Percentiles rank a stretch among this genome's conserved stretches.
phyloP scores from a whole-genome alignment of 2,329 filamentous ascomycete genomes.

The Ilyonectria sp. region DNA sequence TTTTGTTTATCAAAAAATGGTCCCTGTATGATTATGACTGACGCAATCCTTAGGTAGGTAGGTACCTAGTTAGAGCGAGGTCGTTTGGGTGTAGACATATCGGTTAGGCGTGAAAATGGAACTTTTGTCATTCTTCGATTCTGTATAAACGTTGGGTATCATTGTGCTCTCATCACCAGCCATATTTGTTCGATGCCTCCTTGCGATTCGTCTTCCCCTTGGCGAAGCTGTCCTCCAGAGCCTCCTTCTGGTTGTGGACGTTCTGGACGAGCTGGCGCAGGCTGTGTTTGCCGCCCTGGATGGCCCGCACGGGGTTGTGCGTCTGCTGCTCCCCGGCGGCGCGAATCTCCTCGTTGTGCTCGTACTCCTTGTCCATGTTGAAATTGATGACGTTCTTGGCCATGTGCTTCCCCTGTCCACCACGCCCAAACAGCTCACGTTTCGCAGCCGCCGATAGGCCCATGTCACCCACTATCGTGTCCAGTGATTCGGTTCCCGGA shows the following conservation, averaged over 20 bases:
- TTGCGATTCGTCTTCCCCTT: constrained; percentile 83
- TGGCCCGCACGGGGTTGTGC: constrained; percentile 88
- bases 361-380: constrained; percentile 91
- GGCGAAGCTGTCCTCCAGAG: constrained; percentile 93
- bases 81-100: constrained; percentile 20
- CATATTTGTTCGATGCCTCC: constrained; percentile 87
- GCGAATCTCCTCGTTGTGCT: constrained; percentile 84
- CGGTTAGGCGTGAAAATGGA: constrained; percentile 25
- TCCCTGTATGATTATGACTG: constrained; percentile 27
- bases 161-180: constrained; percentile 69
- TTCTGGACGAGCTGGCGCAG: constrained; percentile 89
- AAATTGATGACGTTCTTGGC: constrained; percentile 83
- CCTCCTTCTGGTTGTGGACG: constrained; percentile 86
- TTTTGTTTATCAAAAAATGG: neutral
- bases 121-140: constrained; percentile 26
- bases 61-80: constrained; percentile 22
- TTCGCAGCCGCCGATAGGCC: constrained; percentile 83
- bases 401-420: constrained; percentile 55
- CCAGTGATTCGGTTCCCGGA: constrained; percentile 69
- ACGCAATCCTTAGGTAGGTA: constrained; percentile 4
- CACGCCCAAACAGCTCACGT: constrained; percentile 88
- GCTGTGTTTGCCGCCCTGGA: constrained; percentile 87
- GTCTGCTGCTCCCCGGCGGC: constrained; percentile 78
- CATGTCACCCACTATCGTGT: constrained; percentile 81
- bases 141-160: constrained; percentile 43